Base-by-base conservation (phyloP, 805 yeast species). In the Maudiozyma bulderi region DNA sequence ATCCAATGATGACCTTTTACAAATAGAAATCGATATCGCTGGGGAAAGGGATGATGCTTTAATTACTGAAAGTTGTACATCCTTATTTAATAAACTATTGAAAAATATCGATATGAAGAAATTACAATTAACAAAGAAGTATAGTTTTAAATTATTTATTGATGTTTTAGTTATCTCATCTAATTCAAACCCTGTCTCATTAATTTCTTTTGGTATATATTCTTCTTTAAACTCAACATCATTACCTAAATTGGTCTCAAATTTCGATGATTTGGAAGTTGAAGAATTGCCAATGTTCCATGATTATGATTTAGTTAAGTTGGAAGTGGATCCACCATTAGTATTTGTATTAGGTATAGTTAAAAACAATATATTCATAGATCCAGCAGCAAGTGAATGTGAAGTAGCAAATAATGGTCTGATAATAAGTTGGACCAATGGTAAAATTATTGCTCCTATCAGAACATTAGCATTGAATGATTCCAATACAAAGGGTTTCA, bases 251-350 rank as follows among this genome's bases (percentile, higher is more conserved):
- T 68, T 88, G 47, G 71, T 79, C 1, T 84, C 95, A 13, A 78
- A 81, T 33, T 80, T 80, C 33, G 81, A 86, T 58, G 81, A 77
- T 49, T 60, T 68, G 33, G 81, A 81, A 51, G 78, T 87, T 20
- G 95, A 84, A 61, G 96, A 90, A 64, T 82, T 86, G 53, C 97
- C 97, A 1, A 84, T 87, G 0, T 90, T 91, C 58, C 81, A 90
- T 40, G 97, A 90, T 59, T 95, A 88, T 56, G 75, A 71, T 53
- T 55, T 91, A 85, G 90, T 83, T 73, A 58, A 71, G 69, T 52
- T 78, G 82, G 30, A 72, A 55, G 48, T 73, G 60, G 38, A 78
- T 66, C 73, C 76, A 43, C 95, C 97, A 0, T 65, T 91, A 14
- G 69, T 86, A 38, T 80, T 93, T 56, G 78, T 91, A 0, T 67